phyloP scores from a whole-genome alignment of 1,284 basidiomycete genomes.

The Pseudozyma flocculosa region DNA sequence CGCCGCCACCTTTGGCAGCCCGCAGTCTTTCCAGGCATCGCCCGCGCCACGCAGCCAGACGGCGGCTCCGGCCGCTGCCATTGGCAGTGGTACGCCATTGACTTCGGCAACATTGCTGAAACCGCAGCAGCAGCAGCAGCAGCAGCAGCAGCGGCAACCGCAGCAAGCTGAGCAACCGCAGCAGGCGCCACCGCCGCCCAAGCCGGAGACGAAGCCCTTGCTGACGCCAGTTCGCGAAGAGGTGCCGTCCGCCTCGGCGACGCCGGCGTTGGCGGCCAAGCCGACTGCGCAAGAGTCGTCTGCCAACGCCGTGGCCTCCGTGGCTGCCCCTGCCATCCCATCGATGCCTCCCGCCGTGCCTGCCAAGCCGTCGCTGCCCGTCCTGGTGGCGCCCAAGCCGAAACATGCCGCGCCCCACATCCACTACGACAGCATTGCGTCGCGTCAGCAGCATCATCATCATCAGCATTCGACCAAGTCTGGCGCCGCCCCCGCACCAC shows the following conservation, averaged over 20 bases:
- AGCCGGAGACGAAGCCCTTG: constrained; percentile 33
- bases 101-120: too few species aligned
- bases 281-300: neutral
- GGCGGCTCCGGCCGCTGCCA: constrained; percentile 11
- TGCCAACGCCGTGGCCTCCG: too few species aligned
- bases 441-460: neutral
- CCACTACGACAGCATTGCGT: neutral
- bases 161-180: constrained; percentile 1
- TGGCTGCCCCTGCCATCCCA: neutral
- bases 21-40: constrained; percentile 14
- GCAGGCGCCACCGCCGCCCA: constrained; percentile 10
- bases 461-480: too few species aligned
- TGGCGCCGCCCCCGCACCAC: too few species aligned
- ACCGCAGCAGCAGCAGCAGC: neutral
- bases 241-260: neutral
- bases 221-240: constrained; percentile 35
- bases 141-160: neutral
- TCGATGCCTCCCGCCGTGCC: constrained; percentile 30
- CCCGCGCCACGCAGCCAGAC: constrained; percentile 23
- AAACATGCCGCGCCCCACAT: constrained; percentile 32
- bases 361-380: constrained; percentile 36
- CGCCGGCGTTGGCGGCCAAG: neutral
- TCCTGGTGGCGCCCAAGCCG: constrained; percentile 29
- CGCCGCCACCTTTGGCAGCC: constrained; percentile 20
- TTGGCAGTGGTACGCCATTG: too few species aligned